These are phyloP conservation scores for Fusarium sp. DNA, from an alignment of 2,329 filamentous ascomycete genomes.

Conservation along the genomic window DNA sequence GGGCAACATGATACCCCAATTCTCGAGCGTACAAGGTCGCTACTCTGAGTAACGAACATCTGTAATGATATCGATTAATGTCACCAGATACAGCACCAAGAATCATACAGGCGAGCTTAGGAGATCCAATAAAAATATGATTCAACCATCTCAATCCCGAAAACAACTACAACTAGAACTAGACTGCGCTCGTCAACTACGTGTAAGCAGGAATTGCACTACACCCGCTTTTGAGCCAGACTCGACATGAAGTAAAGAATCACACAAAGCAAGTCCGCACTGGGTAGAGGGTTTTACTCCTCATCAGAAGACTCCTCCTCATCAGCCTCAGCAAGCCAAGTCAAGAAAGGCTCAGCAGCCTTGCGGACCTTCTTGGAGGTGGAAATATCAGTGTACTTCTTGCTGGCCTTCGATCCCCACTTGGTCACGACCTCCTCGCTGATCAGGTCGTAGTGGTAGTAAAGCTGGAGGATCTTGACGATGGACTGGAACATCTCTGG, in stretches of 20 bases:
- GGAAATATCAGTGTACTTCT: constrained; percentile 93
- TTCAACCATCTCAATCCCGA: constrained; percentile 33
- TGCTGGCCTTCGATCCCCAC: constrained; percentile 96
- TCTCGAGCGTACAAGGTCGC: background rate
- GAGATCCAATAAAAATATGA: constrained; percentile 30
- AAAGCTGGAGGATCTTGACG: constrained; percentile 86
- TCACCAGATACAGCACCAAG: background rate
- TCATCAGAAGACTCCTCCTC: constrained; percentile 74
- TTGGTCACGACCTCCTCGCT: constrained; percentile 87
- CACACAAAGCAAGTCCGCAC: constrained; percentile 2
- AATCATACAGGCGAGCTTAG: background rate
- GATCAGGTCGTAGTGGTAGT: constrained; percentile 91
- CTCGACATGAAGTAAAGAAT: constrained; percentile 5
- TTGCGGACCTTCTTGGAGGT: constrained; percentile 96
- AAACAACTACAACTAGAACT: constrained; percentile 34
- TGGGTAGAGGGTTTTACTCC: constrained; percentile 51
- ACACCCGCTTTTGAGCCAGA: constrained; percentile 8
- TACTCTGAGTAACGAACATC: background rate
- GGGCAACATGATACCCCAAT: constrained; percentile 34
- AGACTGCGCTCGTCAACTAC: constrained; percentile 13
- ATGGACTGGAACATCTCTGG: constrained; percentile 80
- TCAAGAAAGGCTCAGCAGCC: constrained; percentile 91
- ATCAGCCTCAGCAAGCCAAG: constrained; percentile 89
- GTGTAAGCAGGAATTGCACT: constrained; percentile 11
- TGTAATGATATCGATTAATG: background rate